These are phyloP conservation scores for Boletus subcaerulescens DNA, from an alignment of 768 basidiomycete genomes.

Conservation along the genomic window DNA sequence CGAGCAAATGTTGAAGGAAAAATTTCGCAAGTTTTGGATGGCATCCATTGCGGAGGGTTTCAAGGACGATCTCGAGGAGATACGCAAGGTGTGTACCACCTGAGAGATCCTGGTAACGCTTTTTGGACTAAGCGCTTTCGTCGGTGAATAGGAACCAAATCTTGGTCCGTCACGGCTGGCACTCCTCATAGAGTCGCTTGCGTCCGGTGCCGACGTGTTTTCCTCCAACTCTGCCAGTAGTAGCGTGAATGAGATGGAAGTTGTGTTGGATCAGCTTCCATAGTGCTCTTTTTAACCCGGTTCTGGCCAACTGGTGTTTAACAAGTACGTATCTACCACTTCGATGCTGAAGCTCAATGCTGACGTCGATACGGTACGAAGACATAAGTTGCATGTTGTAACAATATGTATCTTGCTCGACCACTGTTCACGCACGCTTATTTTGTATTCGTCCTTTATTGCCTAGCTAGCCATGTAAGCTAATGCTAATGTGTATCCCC, in stretches of 20 bases:
- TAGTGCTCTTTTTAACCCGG: neutral
- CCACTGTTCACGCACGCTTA: neutral
- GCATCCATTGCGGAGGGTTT: slow-evolving; percentile 77
- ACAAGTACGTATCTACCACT: neutral
- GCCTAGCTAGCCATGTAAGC: too few species aligned
- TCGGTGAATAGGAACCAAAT: slow-evolving; percentile 52
- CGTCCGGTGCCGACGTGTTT: slow-evolving; percentile 75
- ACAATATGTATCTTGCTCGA: neutral
- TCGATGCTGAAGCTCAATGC: neutral
- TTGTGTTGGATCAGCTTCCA: slow-evolving; percentile 49
- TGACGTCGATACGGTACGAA: neutral
- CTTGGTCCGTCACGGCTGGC: slow-evolving; percentile 65
- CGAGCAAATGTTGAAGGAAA: slow-evolving; percentile 58
- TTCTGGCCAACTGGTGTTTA: too few species aligned
- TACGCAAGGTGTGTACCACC: slow-evolving; percentile 59
- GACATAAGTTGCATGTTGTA: neutral
- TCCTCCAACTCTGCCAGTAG: slow-evolving; percentile 37
- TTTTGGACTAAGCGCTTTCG: neutral
- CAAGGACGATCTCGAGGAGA: slow-evolving; percentile 77
- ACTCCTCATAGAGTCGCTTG: slow-evolving; percentile 78
- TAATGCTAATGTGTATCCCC: too few species aligned
- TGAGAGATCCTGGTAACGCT: neutral
- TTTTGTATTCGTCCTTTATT: too few species aligned
- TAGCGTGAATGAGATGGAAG: slow-evolving; percentile 67
- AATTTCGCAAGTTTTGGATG: slow-evolving; percentile 88